These are phyloP conservation scores for Clarireedia homoeocarpa DNA, from an alignment of 2,329 filamentous ascomycete species.

Conservation along the genomic window DNA sequence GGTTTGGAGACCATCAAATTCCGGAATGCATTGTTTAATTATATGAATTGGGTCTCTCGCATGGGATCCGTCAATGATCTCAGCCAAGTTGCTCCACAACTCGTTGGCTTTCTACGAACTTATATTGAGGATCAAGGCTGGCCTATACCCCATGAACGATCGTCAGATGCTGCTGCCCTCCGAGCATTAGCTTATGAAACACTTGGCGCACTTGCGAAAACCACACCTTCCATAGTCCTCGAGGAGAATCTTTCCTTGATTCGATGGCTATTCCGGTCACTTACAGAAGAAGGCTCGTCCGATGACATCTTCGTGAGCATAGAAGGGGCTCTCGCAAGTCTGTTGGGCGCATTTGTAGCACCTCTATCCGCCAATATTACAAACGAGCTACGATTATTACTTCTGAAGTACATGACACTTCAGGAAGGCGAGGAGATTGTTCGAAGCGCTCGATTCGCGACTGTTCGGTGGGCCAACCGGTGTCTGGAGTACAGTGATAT, in stretches of 20 bases:
- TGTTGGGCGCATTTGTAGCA: constrained; percentile 50
- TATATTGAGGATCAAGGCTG: constrained; percentile 79
- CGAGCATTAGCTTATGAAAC: constrained; percentile 83
- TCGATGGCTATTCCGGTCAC: constrained; percentile 75
- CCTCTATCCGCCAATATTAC: constrained; percentile 31
- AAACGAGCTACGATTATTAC: constrained; percentile 37
- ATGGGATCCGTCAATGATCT: constrained; percentile 58
- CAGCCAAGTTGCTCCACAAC: constrained; percentile 54
- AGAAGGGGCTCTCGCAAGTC: constrained; percentile 76
- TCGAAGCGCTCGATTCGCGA: constrained; percentile 73
- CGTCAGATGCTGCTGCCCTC: constrained; percentile 55
- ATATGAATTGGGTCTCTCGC: constrained; percentile 78
- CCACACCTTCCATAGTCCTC: constrained; percentile 50
- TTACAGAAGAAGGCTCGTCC: constrained; percentile 69
- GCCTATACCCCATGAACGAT: constrained; percentile 57
- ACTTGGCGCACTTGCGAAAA: constrained; percentile 70
- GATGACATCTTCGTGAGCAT: constrained; percentile 76
- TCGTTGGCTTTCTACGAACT: constrained; percentile 60
- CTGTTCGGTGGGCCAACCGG: constrained; percentile 82
- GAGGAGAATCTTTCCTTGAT: constrained; percentile 45
- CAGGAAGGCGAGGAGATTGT: constrained; percentile 42
- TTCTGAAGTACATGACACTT: constrained; percentile 60
- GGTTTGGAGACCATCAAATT: constrained; percentile 64
- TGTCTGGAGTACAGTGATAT: constrained; percentile 76
- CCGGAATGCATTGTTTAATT: constrained; percentile 74